Evolutionary conservation across 1,284 basidiomycete genomes (phyloP), one percentile per base, ranked within the genome.

Genomic region (Testicularia cyperi): DNA sequence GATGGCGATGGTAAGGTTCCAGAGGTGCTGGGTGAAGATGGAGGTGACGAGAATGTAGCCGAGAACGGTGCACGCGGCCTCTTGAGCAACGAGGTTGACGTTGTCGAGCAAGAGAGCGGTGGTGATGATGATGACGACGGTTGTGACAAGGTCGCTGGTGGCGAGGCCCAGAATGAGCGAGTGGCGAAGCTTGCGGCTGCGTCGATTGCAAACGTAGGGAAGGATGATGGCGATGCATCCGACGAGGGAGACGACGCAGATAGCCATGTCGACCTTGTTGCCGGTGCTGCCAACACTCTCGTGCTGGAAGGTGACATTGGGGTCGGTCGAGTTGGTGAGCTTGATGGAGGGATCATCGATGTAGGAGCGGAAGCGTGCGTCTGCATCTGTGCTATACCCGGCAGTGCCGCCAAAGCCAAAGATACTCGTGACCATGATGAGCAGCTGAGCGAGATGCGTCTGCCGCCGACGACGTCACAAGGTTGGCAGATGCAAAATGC

Each of bases 21-120:
- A 72, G 10, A 72, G 44, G 35, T 72, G 65, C 41, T 72, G 69
- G 0, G 69, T 55, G 42, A 67, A 72, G 40, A 70, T 57, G 36
- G 65, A 54, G 34, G 44, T 48, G 45, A 53, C 23, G 29, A 68
- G 44, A 8, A 49, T 10, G 48, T 58, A 72, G 26, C 69, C 69
- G 25, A 65, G 54, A 18, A 70, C 54, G 26, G 41, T 54, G 55
- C 69, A 72, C 10, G 51, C 39, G 13, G n/a, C 38, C 2, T 35
- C 12, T 1, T 57, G 26, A 15, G 34, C 21, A 2, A 57, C 36
- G 13, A 70, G 51, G 38, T 66, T 55, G 44, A 68, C 49, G 29
- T 62, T 44, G 23, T 34, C 48, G 15, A 70, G 22, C 20, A 62
- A 45, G 25, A 44, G 60, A 14, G 66, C 44, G 7, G 65, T 56